Evolutionary conservation across 495 filamentous ascomycete species (phyloP).

Genomic region (Penicillium nucicola): DNA sequence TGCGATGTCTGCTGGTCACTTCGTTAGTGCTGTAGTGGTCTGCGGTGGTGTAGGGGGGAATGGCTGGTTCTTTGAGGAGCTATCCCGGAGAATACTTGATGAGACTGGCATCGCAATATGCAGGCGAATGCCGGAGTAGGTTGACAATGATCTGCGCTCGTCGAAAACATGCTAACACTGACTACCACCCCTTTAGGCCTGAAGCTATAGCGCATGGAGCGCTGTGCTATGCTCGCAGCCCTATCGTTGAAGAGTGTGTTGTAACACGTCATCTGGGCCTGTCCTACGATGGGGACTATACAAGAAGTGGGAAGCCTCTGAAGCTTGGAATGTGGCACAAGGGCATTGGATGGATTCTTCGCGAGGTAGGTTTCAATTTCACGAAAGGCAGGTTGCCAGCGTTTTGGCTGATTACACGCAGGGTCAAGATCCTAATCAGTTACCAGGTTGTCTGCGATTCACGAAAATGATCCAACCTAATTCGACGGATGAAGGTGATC

Average conservation of each 20-base stretch:
- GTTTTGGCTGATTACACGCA: neutral
- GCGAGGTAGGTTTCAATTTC: neutral
- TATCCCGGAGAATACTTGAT: neutral
- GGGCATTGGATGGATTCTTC: constrained; percentile 3
- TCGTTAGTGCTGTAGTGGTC: neutral
- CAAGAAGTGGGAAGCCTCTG: neutral
- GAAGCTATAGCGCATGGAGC: neutral
- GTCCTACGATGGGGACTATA: neutral
- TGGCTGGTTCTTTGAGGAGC: neutral
- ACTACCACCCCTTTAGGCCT: neutral
- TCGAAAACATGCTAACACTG: neutral
- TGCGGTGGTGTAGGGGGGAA: neutral
- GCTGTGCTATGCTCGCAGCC: neutral
- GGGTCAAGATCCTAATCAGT: neutral
- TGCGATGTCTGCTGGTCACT: neutral
- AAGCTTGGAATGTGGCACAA: neutral
- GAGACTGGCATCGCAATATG: neutral
- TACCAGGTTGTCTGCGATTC: neutral
- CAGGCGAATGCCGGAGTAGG: neutral
- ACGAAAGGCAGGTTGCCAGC: neutral
- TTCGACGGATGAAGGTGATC: neutral
- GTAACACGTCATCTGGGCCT: neutral
- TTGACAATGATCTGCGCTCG: neutral
- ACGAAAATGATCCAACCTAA: neutral
- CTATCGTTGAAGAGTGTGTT: neutral